Base-by-base conservation (phyloP, 2,329 filamentous ascomycete species). In the Penicillium decumbens region DNA sequence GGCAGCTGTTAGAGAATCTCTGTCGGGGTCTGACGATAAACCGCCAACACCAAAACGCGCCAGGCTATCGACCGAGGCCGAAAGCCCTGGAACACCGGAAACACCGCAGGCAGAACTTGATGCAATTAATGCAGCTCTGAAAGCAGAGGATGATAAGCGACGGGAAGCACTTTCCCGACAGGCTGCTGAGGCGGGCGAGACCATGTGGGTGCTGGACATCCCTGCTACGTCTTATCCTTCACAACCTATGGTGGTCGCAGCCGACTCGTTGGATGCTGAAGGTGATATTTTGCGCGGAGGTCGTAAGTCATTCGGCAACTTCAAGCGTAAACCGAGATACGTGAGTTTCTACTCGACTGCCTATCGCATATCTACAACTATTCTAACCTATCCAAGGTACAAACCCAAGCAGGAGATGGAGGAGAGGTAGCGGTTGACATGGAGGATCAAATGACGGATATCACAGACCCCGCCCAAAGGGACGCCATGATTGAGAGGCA, bases 1-100 rank as follows among this genome's bases (percentile, higher is more conserved):
- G 23, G 75, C 72, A 4, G 66, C 71, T 54, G 29, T 72, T 63
- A 51, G 64, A 70, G 43, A 68, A 53, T 67, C 74, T 15, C 77
- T 51, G 61, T 43, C 56, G 9, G 83, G 8, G 71, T 77, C 42
- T 70, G 77, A 82, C 49, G 72, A 80, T 13, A 49, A 59, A 18
- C 50, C 60, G 1, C 66, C 64, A 1, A 63, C 61, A 2, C 59
- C 70, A 1, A 74, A 74, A 48, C 69, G 71, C 25, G 63, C 60
- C 10, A 66, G 69, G 50, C 35, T 66, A 6, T 71, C 68, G 0
- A 60, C 55, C 4, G 53, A 62, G 2, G 51, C 51, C 6, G 44
- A 53, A 2, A 57, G 56, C 25, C 54, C 54, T 29, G 41, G 46
- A 2, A 60, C 65, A 10, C 62, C 54, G 32, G 41, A 45, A 4